Base-by-base conservation (phyloP, 2,329 filamentous ascomycete genomes). In the Pseudogymnoascus sp. region DNA sequence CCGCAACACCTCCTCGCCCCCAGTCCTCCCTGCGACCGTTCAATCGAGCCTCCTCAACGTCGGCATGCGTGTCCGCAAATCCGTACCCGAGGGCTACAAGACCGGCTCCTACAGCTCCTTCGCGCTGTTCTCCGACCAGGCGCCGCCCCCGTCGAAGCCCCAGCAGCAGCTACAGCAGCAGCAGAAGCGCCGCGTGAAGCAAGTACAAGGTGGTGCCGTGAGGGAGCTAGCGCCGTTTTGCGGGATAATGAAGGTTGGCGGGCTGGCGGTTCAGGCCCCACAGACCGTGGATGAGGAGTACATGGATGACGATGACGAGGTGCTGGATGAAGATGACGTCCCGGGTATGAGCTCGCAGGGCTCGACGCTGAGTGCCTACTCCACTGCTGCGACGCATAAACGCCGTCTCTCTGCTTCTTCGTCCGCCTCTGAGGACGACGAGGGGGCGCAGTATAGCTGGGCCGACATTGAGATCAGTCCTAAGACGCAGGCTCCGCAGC, bases 1-100 rank as follows among this genome's bases (percentile, higher is more conserved):
- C 72, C 44, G 75, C 81, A 26, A 77, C 78, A 28, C 62, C 68
- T 76, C 73, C 33, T 73, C 76, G 9, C 76, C 78, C 15, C 84
- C 85, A 3, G 70, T 74, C 3, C 79, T 93, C 13, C 86, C 90
- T 1, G 76, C 81, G 23, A 80, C 80, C 7, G 81, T 96, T 33
- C 91, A 96, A 76, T 83, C 92, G 36, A 89, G 89, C 66, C 86
- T 97, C n/a, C 81, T 97, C 44, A 90, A 83, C 70, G 93, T 97
- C 67, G 93, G 93, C 71, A 97, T 97, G 92, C 88, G 93, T 23
- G 83, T 97, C 61, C 89, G 93, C 73, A 97, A 97, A 78, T 90
- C 90, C 10, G 89, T 97, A 7, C 89, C 91, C 0, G 93, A 97
- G 74, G 93, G 93, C 65, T 97, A 97, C 82, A 96, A 96, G 79